Evolutionary conservation across 225 moss, liverwort and hornwort genomes (phyloP), one percentile per base, ranked within the genome.

Genomic region (Antitrichia curtipendula): DNA sequence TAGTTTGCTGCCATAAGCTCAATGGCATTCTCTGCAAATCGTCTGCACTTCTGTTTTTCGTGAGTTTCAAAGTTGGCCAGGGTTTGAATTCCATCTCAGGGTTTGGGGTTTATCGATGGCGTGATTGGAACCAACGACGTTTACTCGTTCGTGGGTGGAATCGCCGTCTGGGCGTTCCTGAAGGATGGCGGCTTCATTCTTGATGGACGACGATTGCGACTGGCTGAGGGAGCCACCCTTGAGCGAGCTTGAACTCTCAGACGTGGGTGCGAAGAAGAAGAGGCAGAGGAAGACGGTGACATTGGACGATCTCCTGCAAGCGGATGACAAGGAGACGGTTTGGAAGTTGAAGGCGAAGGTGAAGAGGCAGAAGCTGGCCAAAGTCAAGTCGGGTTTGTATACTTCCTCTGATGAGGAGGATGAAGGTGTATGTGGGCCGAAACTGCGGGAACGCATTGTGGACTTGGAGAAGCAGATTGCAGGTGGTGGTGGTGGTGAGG

Each of bases 271-370:
- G 65, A 90, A 87, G 87, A 92, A 85, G 84, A 94, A 83, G 84
- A 90, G 87, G 70, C 87, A 87, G 74, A 85, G 57, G 85, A 94
- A 90, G 87, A 53, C 89, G 69, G 77, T 92, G 72, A 92, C 87
- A 47, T 54, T 94, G 85, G 92, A 94, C 77, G 94, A 94, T 82
- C 88, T 93, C 66, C 60, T 94, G 69, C 60, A 88, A 70, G 81
- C 52, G 28, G 90, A 94, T 68, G 77, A 86, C 24, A 94, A 90
- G 85, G 91, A 94, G 71, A 58, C 53, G 34, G 75, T 90, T 69
- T 85, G 85, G 79, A 88, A 91, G 57, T 56, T 89, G 78, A 92
- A 91, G 64, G 73, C 74, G 62, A 92, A 90, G 31, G 61, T 52
- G 61, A 92, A 90, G 86, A 85, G 79, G 43, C 83, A 87, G 62